Base-by-base conservation (phyloP, 805 yeast genomes). In the Wickerhamiella cacticola region DNA sequence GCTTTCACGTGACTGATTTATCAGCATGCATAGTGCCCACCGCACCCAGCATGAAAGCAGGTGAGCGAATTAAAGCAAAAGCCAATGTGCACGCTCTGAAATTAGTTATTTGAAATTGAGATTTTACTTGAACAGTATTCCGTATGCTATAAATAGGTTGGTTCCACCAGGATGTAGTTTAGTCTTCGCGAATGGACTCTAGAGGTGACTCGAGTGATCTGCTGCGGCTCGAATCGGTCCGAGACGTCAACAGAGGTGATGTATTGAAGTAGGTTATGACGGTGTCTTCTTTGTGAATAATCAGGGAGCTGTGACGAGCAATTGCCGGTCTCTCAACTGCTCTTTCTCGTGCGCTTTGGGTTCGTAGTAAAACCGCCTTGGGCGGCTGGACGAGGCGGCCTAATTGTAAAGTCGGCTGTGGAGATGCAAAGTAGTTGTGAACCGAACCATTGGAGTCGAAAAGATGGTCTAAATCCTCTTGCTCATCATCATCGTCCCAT, bases 401-500 rank as follows among this genome's bases (percentile, higher is more conserved):
- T n/a, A n/a, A 16, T 8, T 7, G 29, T 12, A 25, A 12, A 8
- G 29, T 25, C 29, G 29, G 12, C 29, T 7, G 29, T 12, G 29
- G 12, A 25, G 29, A 12, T 24, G 54, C 9, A 10, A 25, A 25
- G 28, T 25, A 25, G 10, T 10, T 25, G 9, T 7, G 28, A 7
- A 10, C 28, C 10, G 28, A 25, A 25, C 28, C 10, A 10, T 10
- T 25, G 28, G 28, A 25, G 28, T 19, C 36, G 10, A 15, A 31
- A 6, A 31, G 16, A 10, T 49, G 56, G 23, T 51, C 41, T 22
- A 46, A 64, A 50, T 64, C 65, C 44, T 69, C 74, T 35, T 66
- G 64, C 12, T 61, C 71, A 44, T 65, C 45, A 13, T 29, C 24
- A 19, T 42, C 29, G n/a, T 42, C 62, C 28, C 62, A 48, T 48